A percentile compares a stretch with the other conserved stretches of the same genome.
These are phyloP conservation scores for Triadica sebifera DNA, from an alignment of 345 rosid genomes.

Conservation along the genomic window DNA sequence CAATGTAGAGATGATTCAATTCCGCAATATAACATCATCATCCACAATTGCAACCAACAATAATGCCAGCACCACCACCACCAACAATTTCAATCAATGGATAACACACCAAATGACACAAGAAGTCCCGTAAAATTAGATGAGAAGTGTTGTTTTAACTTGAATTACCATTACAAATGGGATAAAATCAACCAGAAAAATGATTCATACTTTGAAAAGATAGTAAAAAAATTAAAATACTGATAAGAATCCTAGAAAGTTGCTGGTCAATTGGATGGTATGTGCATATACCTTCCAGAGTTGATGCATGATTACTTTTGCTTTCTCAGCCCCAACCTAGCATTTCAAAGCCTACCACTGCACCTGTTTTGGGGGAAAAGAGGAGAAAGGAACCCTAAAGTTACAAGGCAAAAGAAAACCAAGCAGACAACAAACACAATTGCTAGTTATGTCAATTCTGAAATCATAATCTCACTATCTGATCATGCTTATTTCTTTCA, in stretches of 20 bases:
- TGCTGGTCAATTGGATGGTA: background rate
- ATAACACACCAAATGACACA: too few relatives aligned
- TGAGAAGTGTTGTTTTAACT: background rate
- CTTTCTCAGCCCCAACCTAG: background rate
- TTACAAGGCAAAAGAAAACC: background rate
- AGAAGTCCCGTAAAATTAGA: background rate
- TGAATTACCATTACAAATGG: slow-evolving; percentile 1
- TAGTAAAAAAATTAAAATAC: background rate
- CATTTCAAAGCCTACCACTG: background rate
- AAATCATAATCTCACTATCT: background rate
- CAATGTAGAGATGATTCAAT: too few relatives aligned
- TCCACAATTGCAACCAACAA: too few relatives aligned
- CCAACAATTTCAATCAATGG: background rate
- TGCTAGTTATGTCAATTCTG: background rate
- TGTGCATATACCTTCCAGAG: background rate
- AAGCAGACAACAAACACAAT: background rate
- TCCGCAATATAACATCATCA: too few relatives aligned
- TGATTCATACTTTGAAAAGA: background rate
- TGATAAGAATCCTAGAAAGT: background rate
- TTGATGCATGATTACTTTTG: background rate
- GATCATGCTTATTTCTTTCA: background rate
- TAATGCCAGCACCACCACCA: too few relatives aligned
- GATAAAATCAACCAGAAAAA: background rate
- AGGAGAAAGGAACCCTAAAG: background rate
- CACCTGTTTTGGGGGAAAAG: background rate